phyloP scores from a whole-genome alignment of 2,329 filamentous ascomycete species.

The Ceratocystis alfenasii region DNA sequence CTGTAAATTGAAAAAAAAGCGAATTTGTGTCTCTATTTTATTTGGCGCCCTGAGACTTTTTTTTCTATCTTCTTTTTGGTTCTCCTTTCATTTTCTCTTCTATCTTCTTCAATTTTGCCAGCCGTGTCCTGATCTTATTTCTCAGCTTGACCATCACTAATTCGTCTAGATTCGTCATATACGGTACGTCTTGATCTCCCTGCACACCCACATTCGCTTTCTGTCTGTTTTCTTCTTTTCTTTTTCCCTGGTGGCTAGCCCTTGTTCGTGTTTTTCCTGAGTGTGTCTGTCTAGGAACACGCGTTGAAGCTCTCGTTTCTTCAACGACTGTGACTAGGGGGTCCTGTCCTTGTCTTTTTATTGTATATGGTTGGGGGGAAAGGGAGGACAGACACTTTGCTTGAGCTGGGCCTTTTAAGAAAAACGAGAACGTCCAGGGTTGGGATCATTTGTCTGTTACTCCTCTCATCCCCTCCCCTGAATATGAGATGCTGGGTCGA shows the following conservation, averaged over 20 bases:
- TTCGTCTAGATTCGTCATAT: not conserved
- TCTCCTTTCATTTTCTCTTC: no score
- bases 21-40: no score
- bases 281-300: slow-evolving; percentile 8
- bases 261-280: slow-evolving; percentile 9
- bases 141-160: not conserved
- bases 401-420: slow-evolving; percentile 4
- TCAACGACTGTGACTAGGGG: slow-evolving; percentile 13
- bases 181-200: not conserved
- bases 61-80: no score
- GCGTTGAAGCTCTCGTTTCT: slow-evolving; percentile 13
- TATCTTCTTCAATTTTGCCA: no score
- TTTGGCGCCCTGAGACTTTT: no score
- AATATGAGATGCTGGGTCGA: slow-evolving; percentile 14
- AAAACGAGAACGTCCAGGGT: not conserved
- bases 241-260: not conserved
- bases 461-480: slow-evolving; percentile 11
- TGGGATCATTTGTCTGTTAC: slow-evolving; percentile 10
- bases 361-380: slow-evolving; percentile 3
- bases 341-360: slow-evolving; percentile 7
- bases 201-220: not conserved
- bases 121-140: no score
- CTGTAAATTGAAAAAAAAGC: no score
- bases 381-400: not conserved
- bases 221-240: not conserved